phyloP scores from a whole-genome alignment of 2,329 filamentous ascomycete genomes.

The Ramularia endophylla region DNA sequence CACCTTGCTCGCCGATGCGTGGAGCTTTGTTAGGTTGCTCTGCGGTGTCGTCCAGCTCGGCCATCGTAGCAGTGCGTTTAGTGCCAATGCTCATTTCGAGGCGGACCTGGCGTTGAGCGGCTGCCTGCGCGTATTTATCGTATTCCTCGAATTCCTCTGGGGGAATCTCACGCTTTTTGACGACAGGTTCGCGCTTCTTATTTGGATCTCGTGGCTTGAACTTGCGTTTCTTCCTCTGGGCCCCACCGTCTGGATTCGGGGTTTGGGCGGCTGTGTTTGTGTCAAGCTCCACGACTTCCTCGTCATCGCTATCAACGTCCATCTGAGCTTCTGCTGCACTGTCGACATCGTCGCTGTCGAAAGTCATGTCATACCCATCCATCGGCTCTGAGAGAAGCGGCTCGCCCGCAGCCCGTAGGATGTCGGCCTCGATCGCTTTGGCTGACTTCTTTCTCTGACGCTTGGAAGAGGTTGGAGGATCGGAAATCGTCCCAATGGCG shows the following conservation, averaged over 20 bases:
- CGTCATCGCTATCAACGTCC: too few relatives aligned
- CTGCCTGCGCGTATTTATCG: constrained; percentile 10
- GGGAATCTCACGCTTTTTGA: constrained; percentile 10
- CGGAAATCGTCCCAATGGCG: too few relatives aligned
- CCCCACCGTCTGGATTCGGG: neutral
- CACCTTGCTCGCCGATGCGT: neutral
- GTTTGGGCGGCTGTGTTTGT: neutral
- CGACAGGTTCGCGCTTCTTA: constrained; percentile 2
- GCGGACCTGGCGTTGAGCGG: constrained; percentile 11
- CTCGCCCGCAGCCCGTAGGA: neutral
- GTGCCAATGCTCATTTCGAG: constrained; percentile 9
- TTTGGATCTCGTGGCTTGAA: neutral
- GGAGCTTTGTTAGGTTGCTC: constrained; percentile 1
- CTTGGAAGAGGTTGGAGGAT: neutral
- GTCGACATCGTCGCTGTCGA: too few relatives aligned
- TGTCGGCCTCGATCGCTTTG: neutral
- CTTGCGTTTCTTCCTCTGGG: neutral
- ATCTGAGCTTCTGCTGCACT: too few relatives aligned
- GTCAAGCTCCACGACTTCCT: neutral
- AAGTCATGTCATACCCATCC: too few relatives aligned
- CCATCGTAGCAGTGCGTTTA: constrained; percentile 5
- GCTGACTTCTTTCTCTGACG: neutral
- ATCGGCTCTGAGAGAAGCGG: too few relatives aligned
- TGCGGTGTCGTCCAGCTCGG: neutral
- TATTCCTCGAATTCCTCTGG: constrained; percentile 18